A percentile compares a stretch with the other conserved stretches of the same genome.
phyloP scores from a whole-genome alignment of 139 green algal species.

The Yamagishiella unicocca region DNA sequence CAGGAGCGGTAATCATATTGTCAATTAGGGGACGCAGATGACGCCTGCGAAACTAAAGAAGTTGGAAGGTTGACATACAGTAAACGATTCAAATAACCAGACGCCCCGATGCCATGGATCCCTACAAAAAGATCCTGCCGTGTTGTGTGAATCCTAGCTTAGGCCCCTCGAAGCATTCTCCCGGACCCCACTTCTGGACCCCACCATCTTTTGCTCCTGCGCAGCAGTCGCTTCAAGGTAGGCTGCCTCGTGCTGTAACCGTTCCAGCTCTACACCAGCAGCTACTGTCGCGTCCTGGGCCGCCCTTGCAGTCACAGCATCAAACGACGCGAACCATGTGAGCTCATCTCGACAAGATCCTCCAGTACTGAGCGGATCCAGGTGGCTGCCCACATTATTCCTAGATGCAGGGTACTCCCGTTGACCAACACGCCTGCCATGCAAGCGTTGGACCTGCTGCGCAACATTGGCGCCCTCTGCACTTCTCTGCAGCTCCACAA shows the following conservation, averaged over 20 bases:
- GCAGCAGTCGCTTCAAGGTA: conserved; percentile 6
- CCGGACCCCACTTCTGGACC: no score
- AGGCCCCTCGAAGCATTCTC: no score
- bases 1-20: neutral
- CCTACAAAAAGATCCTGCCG: no score
- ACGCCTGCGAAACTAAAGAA: no score
- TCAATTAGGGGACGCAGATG: no score
- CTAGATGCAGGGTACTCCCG: neutral
- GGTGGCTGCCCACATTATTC: no score
- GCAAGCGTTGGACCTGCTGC: neutral
- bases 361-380: neutral
- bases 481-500: neutral
- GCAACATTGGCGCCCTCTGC: neutral
- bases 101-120: no score
- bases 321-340: neutral
- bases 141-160: no score
- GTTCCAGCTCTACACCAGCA: conserved; percentile 1
- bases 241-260: conserved; percentile 29
- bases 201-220: conserved; percentile 32
- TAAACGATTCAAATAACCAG: no score
- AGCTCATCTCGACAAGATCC: neutral
- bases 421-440: neutral
- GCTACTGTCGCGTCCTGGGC: neutral
- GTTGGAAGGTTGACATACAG: no score
- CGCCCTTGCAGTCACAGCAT: neutral